A percentile compares a stretch with the other conserved stretches of the same genome.
These are phyloP conservation scores for Aspergillus pseudoterreus DNA, from an alignment of 2,329 filamentous ascomycete genomes.

Conservation along the genomic window DNA sequence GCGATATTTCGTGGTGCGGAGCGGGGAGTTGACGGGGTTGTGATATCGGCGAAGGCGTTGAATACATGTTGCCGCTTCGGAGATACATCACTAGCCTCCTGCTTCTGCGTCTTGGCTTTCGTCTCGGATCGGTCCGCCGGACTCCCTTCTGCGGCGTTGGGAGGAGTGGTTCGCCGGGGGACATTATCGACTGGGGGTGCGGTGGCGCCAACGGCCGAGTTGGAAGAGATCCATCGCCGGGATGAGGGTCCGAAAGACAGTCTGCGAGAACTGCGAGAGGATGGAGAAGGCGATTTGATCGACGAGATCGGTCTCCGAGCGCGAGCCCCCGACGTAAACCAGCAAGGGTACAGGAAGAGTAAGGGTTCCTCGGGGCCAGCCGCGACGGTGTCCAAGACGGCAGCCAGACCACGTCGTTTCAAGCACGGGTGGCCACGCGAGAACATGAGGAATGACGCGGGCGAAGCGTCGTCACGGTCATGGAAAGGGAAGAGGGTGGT, in stretches of 20 bases:
- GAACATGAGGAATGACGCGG: conserved; percentile 35
- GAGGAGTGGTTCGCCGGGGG: background rate
- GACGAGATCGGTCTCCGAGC: conserved; percentile 19
- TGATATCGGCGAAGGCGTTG: conserved; percentile 9
- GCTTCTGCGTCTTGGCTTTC: background rate
- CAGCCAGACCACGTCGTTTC: conserved; percentile 35
- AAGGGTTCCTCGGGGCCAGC: conserved; percentile 41
- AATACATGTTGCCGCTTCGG: background rate
- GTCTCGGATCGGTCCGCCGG: background rate
- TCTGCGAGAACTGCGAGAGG: conserved; percentile 1
- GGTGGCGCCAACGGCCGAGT: background rate
- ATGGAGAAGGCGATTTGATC: background rate
- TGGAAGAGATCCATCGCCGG: conserved; percentile 24
- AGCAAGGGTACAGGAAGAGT: conserved; percentile 45
- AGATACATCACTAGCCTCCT: background rate
- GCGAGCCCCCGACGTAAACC: conserved; percentile 28
- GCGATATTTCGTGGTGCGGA: background rate
- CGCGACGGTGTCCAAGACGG: conserved; percentile 34
- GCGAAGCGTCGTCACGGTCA: conserved; percentile 13
- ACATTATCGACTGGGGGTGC: background rate
- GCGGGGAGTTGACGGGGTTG: background rate
- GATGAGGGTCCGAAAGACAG: conserved; percentile 10
- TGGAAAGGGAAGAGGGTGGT: conserved; percentile 6
- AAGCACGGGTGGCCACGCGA: conserved; percentile 40
- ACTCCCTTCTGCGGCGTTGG: background rate